phyloP scores from a whole-genome alignment of 108 stramenopile species.

The Seminavis robusta region DNA sequence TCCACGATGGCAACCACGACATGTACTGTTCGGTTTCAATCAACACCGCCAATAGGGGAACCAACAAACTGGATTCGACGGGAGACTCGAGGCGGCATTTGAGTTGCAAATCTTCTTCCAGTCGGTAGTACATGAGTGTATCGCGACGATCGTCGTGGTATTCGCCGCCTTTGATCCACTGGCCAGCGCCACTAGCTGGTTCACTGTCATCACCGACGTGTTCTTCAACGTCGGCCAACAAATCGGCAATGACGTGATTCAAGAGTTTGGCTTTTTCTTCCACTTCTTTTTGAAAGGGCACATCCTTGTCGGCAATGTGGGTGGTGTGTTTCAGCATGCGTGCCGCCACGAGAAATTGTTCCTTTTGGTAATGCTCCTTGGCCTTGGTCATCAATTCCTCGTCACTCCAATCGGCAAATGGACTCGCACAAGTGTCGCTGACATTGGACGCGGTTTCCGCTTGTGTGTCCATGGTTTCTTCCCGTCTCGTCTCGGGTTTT shows the following conservation, averaged over 20 bases:
- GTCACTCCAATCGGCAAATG: too few relatives aligned
- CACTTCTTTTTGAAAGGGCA: too few relatives aligned
- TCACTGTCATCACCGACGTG: slow-evolving; percentile 14
- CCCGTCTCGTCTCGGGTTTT: too few relatives aligned
- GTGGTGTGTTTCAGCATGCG: too few relatives aligned
- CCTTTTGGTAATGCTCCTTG: slow-evolving; percentile 21
- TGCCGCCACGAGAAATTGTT: slow-evolving; percentile 38
- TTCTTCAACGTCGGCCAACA: slow-evolving; percentile 19
- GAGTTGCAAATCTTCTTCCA: slow-evolving; percentile 37
- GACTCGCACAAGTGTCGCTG: too few relatives aligned
- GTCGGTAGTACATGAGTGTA: slow-evolving; percentile 59
- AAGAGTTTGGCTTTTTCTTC: slow-evolving; percentile 11
- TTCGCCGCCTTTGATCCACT: slow-evolving; percentile 69
- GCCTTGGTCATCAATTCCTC: slow-evolving; percentile 33
- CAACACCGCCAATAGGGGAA: slow-evolving; percentile 65
- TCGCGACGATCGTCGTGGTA: slow-evolving; percentile 53
- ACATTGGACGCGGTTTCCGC: too few relatives aligned
- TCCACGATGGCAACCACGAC: slow-evolving; percentile 65
- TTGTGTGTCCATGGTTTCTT: too few relatives aligned
- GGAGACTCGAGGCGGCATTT: slow-evolving; percentile 61
- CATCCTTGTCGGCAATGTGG: too few relatives aligned
- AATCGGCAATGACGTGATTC: slow-evolving; percentile 9
- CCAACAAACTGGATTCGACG: slow-evolving; percentile 48
- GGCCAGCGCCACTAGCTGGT: slow-evolving; percentile 15
- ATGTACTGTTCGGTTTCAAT: slow-evolving; percentile 74